Conservation (phyloP, 2,329 filamentous ascomycete species). For the Colletotrichum ledebouriae region DNA sequence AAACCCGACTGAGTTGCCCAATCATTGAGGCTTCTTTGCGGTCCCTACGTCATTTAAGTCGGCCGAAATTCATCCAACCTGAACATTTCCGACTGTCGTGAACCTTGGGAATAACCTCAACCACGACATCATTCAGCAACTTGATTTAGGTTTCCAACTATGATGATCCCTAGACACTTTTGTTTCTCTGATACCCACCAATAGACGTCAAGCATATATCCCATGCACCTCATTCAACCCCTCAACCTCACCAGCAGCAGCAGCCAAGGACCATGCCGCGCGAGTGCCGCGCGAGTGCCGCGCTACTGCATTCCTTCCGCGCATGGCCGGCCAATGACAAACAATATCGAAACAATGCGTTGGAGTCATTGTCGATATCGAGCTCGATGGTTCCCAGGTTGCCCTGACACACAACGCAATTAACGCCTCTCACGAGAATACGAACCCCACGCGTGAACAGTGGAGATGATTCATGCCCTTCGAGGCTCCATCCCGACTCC, state of each 20-base stretch:
- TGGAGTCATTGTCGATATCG: slow-evolving; percentile 20
- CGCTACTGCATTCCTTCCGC: slow-evolving; percentile 29
- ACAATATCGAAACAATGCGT: neutral
- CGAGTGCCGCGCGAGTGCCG: neutral
- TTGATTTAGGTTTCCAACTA: neutral
- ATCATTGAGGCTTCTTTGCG: neutral
- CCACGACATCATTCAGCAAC: neutral
- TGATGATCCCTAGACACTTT: neutral
- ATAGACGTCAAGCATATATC: too few species aligned
- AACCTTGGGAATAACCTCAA: slow-evolving; percentile 21
- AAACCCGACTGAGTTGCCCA: slow-evolving; percentile 9
- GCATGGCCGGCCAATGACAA: slow-evolving; percentile 16
- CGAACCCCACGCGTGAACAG: neutral
- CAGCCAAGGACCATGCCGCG: neutral
- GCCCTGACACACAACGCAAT: neutral
- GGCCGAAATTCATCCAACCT: neutral
- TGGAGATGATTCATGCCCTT: slow-evolving; percentile 8
- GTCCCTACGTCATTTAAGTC: slow-evolving; percentile 28
- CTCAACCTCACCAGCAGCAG: slow-evolving; percentile 7
- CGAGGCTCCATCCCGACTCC: slow-evolving; percentile 12
- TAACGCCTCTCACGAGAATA: neutral
- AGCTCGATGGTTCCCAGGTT: neutral
- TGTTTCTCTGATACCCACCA: neutral
- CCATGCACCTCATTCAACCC: neutral
- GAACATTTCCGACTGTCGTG: neutral